Evolutionary conservation across 768 basidiomycete genomes (phyloP), one percentile per base, ranked within the genome.

Genomic region (Russula griseocarnosa): DNA sequence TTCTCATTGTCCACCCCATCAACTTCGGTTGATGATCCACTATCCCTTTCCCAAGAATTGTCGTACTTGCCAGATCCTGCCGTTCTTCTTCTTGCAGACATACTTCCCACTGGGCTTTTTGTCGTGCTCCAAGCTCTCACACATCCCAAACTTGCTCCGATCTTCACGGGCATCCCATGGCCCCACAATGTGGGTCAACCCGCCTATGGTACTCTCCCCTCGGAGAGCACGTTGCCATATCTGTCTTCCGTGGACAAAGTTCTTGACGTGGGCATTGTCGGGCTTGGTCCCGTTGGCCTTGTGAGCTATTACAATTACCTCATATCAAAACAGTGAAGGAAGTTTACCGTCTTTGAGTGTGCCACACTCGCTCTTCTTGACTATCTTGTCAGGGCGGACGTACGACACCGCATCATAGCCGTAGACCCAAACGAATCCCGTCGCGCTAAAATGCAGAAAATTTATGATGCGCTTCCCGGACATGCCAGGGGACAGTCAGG

Each of bases 101-200:
- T 91, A 69, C 79, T 91, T 16, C 90, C 90, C 3, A 92, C 90
- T 0, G 89, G 88, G 5, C 82, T 87, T 18, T 92, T 90, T 69
- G 89, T 89, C 10, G 86, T 86, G 3, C 70, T 85, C 62, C 90
- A 91, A 71, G 84, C 84, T 3, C 69, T 90, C 62, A 83, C 84
- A 62, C 88, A 92, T 69, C 85, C 88, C 5, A 92, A 91, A 74
- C 76, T 85, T 5, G 75, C 79, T 22, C 83, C 88, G 10, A 77
- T 86, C 28, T 68, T 88, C 55, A 83, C 79, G 0, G 84, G 83
- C 3, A 77, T 71, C 44, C 74, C 88, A 5, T 91, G 86, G 78
- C 88, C 89, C 1, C 68, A 58, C 46, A 71, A 65, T 46, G 66
- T 66, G 8, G 66, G 65, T 50, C 60, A 62, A 10, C 47, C 30